Evolutionary conservation across 1,284 basidiomycete species (phyloP).

Genomic region (Ustilago esculenta): DNA sequence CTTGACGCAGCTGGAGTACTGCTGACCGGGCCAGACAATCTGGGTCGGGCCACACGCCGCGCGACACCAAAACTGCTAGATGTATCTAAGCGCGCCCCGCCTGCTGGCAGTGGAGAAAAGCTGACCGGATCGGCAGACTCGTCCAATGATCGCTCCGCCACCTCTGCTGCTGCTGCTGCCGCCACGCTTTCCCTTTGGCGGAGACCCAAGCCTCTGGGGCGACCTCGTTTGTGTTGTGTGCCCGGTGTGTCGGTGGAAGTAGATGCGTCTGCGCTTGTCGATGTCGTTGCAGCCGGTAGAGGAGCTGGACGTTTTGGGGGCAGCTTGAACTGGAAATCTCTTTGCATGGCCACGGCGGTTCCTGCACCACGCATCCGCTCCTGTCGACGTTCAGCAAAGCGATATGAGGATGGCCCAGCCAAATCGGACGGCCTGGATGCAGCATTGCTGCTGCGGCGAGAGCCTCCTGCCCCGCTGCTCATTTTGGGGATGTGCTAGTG

Average conservation of each 20-base stretch:
- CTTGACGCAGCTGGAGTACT: slow-evolving; percentile 43
- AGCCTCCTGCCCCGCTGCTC: slow-evolving; percentile 20
- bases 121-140: not conserved
- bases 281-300: slow-evolving; percentile 1
- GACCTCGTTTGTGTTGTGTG: slow-evolving; percentile 10
- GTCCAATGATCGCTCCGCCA: slow-evolving; percentile 20
- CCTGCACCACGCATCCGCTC: slow-evolving; percentile 53
- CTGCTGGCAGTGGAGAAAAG: slow-evolving; percentile 2
- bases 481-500: slow-evolving; percentile 1
- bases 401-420: slow-evolving; percentile 25
- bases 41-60: slow-evolving; percentile 13
- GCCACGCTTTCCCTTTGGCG: slow-evolving; percentile 15
- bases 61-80: slow-evolving; percentile 32
- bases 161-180: not conserved
- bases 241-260: slow-evolving; percentile 13
- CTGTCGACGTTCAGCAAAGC: slow-evolving; percentile 45
- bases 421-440: slow-evolving; percentile 2
- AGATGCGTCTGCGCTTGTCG: slow-evolving; percentile 10
- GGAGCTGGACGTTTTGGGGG: slow-evolving; percentile 17
- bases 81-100: slow-evolving; percentile 20
- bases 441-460: slow-evolving; percentile 21
- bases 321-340: slow-evolving; percentile 48
- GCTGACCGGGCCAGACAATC: slow-evolving; percentile 25
- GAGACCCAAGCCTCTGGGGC: slow-evolving; percentile 24
- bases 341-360: slow-evolving; percentile 40